Base-by-base conservation (phyloP, 352 stramenopile species). In the Phytophthora vignae region DNA sequence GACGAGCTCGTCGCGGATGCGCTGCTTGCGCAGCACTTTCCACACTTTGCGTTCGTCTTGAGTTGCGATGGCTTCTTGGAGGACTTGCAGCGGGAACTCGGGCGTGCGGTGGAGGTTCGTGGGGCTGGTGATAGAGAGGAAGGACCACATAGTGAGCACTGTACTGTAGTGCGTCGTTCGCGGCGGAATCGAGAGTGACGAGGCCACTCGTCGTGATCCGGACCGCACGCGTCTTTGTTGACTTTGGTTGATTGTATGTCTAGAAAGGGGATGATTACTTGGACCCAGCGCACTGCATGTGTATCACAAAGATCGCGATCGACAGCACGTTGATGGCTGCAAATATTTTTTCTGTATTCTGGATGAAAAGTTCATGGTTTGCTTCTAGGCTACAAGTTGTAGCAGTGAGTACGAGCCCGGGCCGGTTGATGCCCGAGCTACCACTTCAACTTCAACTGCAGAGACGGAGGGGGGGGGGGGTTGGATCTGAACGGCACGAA, bases 51-150 rank as follows among this genome's bases (percentile, higher is more conserved):
- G 3, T 27, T 71, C 62, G 33, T 67, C 52, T 54, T 14, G 42
- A 46, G 44, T 65, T 10, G 58, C 57, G 44, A 76, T 76, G 2
- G 58, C 69, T 40, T 65, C 65, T 62, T 76, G 56, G 0, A 76
- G 69, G 1, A 49, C 10, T 50, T 68, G 49, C 31, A 72, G 38
- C 14, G 69, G 69, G 27, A 70, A 76, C 50, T 76, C 69, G 1
- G 21, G 38, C 3, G 42, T 31, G 27, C 25, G 38, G 17, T 53
- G 33, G 15, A 53, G 48, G 15, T 1, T 31, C 15, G 21, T 42
- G 5, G 55, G 38, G 15, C 21, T 38, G 42, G 21, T 48, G 5
- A 31, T 6, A 9, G 56, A 60, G 55, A 55, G 52, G 55, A 71
- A 66, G 40, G 64, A 46, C 64, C 64, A 71, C 64, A 71, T 60